A percentile compares a stretch with the other conserved stretches of the same genome.
Conservation (phyloP, 805 yeast species). For the Candida boleticola region DNA sequence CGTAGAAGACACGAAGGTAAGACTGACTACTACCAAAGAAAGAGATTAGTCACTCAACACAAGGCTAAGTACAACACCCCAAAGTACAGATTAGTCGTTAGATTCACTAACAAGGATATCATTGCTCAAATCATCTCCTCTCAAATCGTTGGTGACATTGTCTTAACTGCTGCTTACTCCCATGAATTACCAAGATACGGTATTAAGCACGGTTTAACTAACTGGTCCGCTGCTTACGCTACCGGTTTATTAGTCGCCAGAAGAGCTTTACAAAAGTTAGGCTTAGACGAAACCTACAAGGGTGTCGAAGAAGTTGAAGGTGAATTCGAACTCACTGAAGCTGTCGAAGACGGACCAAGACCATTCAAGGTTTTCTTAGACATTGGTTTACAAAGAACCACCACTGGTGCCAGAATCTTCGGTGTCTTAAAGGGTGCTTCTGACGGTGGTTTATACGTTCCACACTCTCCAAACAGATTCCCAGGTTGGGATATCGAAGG, state of each 20-base stretch:
- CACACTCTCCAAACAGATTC: conserved; percentile 99
- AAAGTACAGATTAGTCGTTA: conserved; percentile 98
- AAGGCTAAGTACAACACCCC: conserved; percentile 99
- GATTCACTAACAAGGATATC: conserved; percentile 99
- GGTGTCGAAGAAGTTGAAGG: conserved; percentile 99
- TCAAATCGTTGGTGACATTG: conserved; percentile 95
- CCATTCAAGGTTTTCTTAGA: conserved; percentile 99
- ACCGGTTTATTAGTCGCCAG: conserved; percentile 98
- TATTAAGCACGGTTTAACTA: conserved; percentile 96
- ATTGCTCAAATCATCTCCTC: conserved; percentile 97
- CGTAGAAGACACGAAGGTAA: conserved; percentile 99
- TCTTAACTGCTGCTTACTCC: conserved; percentile 96
- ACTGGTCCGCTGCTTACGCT: conserved; percentile 99
- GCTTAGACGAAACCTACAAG: conserved; percentile 94
- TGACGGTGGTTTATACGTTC: conserved; percentile 99
- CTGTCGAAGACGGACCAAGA: conserved; percentile 99
- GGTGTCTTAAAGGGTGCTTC: conserved; percentile 99
- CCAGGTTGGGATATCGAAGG: conserved; percentile 99
- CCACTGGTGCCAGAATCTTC: conserved; percentile 99
- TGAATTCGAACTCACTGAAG: conserved; percentile 97
- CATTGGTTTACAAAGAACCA: conserved; percentile 99
- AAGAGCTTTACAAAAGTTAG: conserved; percentile 97
- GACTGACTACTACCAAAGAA: conserved; percentile 99
- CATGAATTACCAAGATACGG: conserved; percentile 99
- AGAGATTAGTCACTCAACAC: conserved; percentile 99